Base-by-base conservation (phyloP, 768 basidiomycete genomes). In the Auricularia auricula-judae region DNA sequence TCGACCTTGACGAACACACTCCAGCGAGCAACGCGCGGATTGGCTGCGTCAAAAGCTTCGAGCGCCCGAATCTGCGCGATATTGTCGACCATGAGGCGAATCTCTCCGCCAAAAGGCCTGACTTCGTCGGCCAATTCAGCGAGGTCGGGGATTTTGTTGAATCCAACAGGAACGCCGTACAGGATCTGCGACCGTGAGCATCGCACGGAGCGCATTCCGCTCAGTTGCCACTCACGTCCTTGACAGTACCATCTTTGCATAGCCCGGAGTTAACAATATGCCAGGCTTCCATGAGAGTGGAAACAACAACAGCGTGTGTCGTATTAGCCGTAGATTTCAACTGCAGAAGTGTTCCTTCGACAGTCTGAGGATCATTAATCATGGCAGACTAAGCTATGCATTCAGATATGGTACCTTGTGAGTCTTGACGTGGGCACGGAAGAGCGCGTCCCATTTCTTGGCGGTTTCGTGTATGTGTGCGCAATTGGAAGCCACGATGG, bases 221-320 rank as follows among this genome's bases (percentile, higher is more conserved):
- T 36, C 18, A 8, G 23, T n/a, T 43, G 47, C 33, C 21, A 76
- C 86, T 72, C 65, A 91, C 93, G 77, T 93, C 90, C 72, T 87
- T 86, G 29, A 93, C 86, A 2, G 81, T 83, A 2, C 84, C 85
- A 66, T 92, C 89, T 10, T 82, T 78, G 23, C 90, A 82, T 59
- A 92, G 73, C 12, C 89, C 89, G 4, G 79, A 80, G 60, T 79
- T 78, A 21, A 89, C 79, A 5, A 93, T 80, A 65, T 85, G 79
- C 86, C 89, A 89, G 3, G 88, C 87, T 73, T 94, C 93, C 80
- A 86, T 83, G 67, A 93, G 68, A 2, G 90, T 93, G n/a, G 89
- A 93, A 7, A 89, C 87, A 35, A 89, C 81, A 39, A 93, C 82
- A 3, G 87, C 84, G 61, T 80, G 75, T 11, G 83, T 86, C 62